Percentiles rank a stretch among this genome's conserved stretches.
phyloP scores from a whole-genome alignment of 2,329 filamentous ascomycete genomes.

The Rhynchosporium graminicola region DNA sequence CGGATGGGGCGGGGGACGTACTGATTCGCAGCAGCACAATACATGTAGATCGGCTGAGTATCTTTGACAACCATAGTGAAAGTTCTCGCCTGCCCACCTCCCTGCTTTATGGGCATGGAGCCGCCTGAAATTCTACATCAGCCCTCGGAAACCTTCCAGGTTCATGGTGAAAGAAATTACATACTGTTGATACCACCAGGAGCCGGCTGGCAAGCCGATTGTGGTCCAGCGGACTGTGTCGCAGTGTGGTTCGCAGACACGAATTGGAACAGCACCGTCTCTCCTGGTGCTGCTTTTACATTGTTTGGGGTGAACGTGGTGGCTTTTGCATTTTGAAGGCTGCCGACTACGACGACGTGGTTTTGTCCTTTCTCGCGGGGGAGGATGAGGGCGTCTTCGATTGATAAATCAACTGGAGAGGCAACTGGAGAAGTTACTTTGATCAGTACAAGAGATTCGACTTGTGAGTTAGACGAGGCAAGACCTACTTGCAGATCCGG shows the following conservation, averaged over 20 bases:
- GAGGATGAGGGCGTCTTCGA: not conserved
- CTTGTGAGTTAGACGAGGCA: not conserved
- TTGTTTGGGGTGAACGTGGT: slow-evolving; percentile 14
- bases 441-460: not conserved
- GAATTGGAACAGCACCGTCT: slow-evolving; percentile 12
- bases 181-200: slow-evolving; percentile 8
- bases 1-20: not conserved
- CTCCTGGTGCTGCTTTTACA: slow-evolving; percentile 3
- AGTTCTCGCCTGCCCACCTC: slow-evolving; percentile 6
- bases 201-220: slow-evolving; percentile 9
- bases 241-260: slow-evolving; percentile 13
- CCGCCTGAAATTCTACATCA: slow-evolving; percentile 7
- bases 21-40: slow-evolving; percentile 11
- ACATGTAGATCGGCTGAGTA: slow-evolving; percentile 13
- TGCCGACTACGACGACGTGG: slow-evolving; percentile 14
- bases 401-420: not conserved
- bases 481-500: slow-evolving; percentile 15
- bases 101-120: slow-evolving; percentile 9
- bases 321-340: slow-evolving; percentile 2
- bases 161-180: not conserved
- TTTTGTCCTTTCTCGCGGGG: not conserved
- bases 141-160: not conserved
- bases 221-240: slow-evolving; percentile 2
- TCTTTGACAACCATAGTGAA: slow-evolving; percentile 6
- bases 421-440: not conserved